These are phyloP conservation scores for Neurospora discreta DNA, from an alignment of 495 filamentous ascomycete genomes.

Conservation along the genomic window DNA sequence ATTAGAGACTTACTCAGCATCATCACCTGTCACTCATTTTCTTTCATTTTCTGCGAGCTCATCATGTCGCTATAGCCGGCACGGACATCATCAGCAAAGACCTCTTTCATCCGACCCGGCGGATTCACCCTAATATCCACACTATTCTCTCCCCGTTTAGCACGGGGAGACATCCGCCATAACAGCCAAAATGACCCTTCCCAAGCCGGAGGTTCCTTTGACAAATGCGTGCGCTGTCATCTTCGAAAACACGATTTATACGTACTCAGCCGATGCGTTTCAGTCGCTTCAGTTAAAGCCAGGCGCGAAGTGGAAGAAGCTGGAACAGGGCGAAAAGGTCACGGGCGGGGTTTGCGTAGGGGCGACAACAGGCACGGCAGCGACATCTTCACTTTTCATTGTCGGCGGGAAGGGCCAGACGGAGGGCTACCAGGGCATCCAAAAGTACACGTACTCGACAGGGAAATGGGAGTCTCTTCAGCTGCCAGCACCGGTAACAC, in stretches of 20 bases:
- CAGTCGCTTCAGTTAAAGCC: slow-evolving; percentile 56
- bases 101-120: neutral
- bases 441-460: slow-evolving; percentile 69
- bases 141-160: slow-evolving; percentile 4
- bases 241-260: slow-evolving; percentile 74
- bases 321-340: slow-evolving; percentile 55
- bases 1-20: neutral
- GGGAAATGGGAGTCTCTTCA: slow-evolving; percentile 62
- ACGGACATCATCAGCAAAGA: neutral
- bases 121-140: neutral
- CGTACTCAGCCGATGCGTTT: slow-evolving; percentile 65
- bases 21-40: neutral
- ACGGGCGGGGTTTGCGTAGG: slow-evolving; percentile 69
- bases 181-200: slow-evolving; percentile 44
- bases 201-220: slow-evolving; percentile 52
- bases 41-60: neutral
- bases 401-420: slow-evolving; percentile 59
- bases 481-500: slow-evolving; percentile 42
- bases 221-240: slow-evolving; percentile 74
- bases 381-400: slow-evolving; percentile 59
- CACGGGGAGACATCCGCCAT: slow-evolving; percentile 3
- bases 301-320: slow-evolving; percentile 58
- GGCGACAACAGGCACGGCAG: slow-evolving; percentile 43
- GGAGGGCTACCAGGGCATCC: slow-evolving; percentile 61
- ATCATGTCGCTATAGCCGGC: slow-evolving; percentile 19